A percentile compares a stretch with the other conserved stretches of the same genome.
phyloP scores from a whole-genome alignment of 495 filamentous ascomycete genomes.

The Lepraria neglecta region DNA sequence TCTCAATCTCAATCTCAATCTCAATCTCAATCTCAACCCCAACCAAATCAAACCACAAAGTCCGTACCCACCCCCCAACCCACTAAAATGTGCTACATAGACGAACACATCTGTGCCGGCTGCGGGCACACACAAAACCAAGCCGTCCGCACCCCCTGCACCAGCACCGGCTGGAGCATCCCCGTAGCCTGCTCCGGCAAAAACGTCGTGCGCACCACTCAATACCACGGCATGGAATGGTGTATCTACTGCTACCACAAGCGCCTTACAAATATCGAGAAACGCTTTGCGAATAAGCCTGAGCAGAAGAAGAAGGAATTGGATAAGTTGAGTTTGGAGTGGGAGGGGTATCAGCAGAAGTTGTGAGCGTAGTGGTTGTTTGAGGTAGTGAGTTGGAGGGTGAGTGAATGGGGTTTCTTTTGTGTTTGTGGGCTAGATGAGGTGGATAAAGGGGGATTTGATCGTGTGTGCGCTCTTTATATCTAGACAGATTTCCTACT shows the following conservation, averaged over 20 bases:
- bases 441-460: too few relatives aligned
- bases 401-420: too few relatives aligned
- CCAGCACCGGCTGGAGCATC: neutral
- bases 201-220: neutral
- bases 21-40: too few relatives aligned
- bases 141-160: neutral
- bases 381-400: too few relatives aligned
- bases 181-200: neutral
- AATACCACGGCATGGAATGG: neutral
- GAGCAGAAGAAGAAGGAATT: neutral
- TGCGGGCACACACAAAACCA: neutral
- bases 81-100: neutral
- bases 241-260: slow-evolving; percentile 1
- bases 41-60: too few relatives aligned
- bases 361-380: too few relatives aligned
- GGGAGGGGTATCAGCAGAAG: neutral
- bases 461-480: too few relatives aligned
- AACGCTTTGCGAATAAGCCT: neutral
- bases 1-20: too few relatives aligned
- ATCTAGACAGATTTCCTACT: too few relatives aligned
- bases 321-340: slow-evolving; percentile 1
- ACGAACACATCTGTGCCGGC: neutral
- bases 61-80: neutral
- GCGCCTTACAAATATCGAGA: neutral
- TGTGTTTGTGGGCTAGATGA: too few relatives aligned